A percentile compares a stretch with the other conserved stretches of the same genome.
Conservation (phyloP, 108 stramenopile genomes). For the Mediolabrus comicus region DNA sequence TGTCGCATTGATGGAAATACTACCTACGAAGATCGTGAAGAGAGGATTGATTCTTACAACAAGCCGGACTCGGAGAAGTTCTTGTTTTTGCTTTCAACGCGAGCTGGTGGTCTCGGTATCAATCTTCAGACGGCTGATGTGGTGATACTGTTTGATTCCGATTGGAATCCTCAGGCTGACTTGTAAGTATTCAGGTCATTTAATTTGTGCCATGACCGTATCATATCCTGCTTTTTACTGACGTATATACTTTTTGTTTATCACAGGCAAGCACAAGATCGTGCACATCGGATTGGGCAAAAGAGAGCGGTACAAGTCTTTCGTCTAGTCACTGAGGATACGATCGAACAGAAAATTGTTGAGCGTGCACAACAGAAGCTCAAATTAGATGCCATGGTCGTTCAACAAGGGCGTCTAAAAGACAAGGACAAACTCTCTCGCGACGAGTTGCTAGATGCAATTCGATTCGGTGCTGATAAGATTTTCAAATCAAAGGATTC, state of each 20-base stretch:
- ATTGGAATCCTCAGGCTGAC: slow-evolving; percentile 99
- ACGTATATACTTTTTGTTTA: neutral
- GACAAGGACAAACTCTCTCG: slow-evolving; percentile 71
- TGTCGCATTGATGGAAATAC: slow-evolving; percentile 99
- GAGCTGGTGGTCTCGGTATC: slow-evolving; percentile 94
- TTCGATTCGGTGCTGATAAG: slow-evolving; percentile 97
- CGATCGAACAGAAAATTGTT: slow-evolving; percentile 99
- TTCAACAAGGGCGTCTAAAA: slow-evolving; percentile 78
- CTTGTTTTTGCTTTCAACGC: slow-evolving; percentile 87
- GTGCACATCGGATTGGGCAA: slow-evolving; percentile 92
- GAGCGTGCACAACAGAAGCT: slow-evolving; percentile 99
- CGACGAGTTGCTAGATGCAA: slow-evolving; percentile 85
- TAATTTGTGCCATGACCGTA: neutral
- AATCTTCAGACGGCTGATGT: slow-evolving; percentile 92
- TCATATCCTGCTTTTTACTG: neutral
- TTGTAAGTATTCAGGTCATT: slow-evolving; percentile 52
- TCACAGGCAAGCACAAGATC: slow-evolving; percentile 87
- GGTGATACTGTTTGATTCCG: slow-evolving; percentile 92
- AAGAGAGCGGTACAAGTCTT: slow-evolving; percentile 96
- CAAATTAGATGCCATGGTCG: slow-evolving; percentile 99
- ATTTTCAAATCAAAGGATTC: slow-evolving; percentile 92
- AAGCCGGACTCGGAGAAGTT: slow-evolving; percentile 87
- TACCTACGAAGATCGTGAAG: slow-evolving; percentile 72
- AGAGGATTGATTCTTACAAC: slow-evolving; percentile 94
- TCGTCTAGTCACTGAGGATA: slow-evolving; percentile 96